phyloP scores from a whole-genome alignment of 305 asterid species.

The Fraxinus velutina region DNA sequence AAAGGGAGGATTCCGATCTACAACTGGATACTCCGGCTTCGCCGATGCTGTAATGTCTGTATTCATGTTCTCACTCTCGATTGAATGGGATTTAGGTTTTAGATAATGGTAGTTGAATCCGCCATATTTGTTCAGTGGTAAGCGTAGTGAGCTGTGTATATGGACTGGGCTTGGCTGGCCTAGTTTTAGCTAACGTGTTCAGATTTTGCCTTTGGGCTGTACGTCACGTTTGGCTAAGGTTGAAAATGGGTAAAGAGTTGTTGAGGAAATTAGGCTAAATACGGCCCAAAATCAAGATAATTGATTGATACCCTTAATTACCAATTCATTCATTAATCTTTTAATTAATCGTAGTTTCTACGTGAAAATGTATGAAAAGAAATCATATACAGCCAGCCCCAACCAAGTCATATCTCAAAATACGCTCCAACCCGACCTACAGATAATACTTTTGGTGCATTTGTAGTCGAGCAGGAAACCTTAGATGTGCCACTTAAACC shows the following conservation, averaged over 20 bases:
- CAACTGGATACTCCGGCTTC: constrained; percentile 84
- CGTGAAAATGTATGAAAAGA: too few species aligned
- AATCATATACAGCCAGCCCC: too few species aligned
- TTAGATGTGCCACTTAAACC: constrained; percentile 11
- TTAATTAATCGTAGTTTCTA: too few species aligned
- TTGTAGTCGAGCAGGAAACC: constrained; percentile 12
- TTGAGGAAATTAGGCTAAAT: constrained; percentile 10
- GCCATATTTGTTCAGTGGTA: neutral
- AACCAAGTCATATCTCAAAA: too few species aligned
- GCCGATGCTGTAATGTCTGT: constrained; percentile 85
- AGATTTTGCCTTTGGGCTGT: neutral
- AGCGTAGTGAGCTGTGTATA: neutral
- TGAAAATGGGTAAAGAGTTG: neutral
- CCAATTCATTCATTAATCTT: too few species aligned
- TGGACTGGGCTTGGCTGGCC: neutral
- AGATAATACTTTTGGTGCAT: constrained; percentile 29
- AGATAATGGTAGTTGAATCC: neutral
- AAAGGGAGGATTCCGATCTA: constrained; percentile 93
- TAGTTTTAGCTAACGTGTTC: neutral
- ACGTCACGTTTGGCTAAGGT: neutral
- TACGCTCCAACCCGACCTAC: neutral
- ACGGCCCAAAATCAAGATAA: too few species aligned
- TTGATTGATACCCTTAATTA: too few species aligned
- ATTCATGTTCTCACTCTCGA: constrained; percentile 44
- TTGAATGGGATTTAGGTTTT: neutral